These are phyloP conservation scores for Tubosaeta sp. DNA, from an alignment of 768 basidiomycete species.

Conservation along the genomic window DNA sequence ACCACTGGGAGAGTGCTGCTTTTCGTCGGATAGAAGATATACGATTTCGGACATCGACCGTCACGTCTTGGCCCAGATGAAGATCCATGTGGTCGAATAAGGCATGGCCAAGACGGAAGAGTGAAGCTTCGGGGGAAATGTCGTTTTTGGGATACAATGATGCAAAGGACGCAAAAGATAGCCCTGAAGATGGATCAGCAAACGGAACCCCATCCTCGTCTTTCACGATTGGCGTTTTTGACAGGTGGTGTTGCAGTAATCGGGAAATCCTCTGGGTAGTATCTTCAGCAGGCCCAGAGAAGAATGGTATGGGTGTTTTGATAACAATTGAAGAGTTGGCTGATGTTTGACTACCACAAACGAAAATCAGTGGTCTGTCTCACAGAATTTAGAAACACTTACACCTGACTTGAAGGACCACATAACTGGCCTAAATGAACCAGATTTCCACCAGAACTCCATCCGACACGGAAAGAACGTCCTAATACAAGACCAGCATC, in stretches of 20 bases:
- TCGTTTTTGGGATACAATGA: constrained; percentile 69
- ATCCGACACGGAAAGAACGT: constrained; percentile 84
- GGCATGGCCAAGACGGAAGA: constrained; percentile 86
- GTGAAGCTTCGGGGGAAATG: constrained; percentile 63
- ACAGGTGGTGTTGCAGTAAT: constrained; percentile 73
- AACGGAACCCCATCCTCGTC: constrained; percentile 71
- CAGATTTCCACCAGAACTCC: constrained; percentile 78
- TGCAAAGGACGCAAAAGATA: constrained; percentile 78
- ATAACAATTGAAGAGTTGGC: constrained; percentile 63
- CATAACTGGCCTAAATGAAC: constrained; percentile 77
- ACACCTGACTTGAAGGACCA: constrained; percentile 51
- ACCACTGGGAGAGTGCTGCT: constrained; percentile 78
- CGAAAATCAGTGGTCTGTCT: constrained; percentile 5
- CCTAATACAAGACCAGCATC: constrained; percentile 88
- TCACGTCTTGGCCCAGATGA: constrained; percentile 46
- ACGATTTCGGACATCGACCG: constrained; percentile 60
- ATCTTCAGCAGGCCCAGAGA: constrained; percentile 31
- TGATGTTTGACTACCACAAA: constrained; percentile 40
- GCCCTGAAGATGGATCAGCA: constrained; percentile 55
- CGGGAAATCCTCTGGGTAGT: constrained; percentile 46
- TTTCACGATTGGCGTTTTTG: constrained; percentile 61
- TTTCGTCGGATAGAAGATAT: constrained; percentile 66
- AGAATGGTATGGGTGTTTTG: constrained; percentile 45
- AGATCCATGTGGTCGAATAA: constrained; percentile 85
- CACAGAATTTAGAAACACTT: constrained; percentile 27